phyloP scores from a whole-genome alignment of 208 protist genomes.

The Trypanosoma cruzi region DNA sequence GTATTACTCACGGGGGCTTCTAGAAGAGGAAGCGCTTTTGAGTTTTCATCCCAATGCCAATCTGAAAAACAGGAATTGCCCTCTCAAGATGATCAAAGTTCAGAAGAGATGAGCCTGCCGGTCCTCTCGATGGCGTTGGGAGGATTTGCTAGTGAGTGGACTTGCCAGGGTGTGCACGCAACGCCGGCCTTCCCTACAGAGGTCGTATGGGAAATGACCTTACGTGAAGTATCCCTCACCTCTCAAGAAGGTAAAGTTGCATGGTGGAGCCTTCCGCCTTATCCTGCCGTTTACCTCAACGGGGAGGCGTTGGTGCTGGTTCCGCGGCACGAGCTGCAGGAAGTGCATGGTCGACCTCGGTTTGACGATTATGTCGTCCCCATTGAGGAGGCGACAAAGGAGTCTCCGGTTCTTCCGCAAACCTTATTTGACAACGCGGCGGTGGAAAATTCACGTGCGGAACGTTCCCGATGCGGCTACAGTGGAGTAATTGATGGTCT shows the following conservation, averaged over 20 bases:
- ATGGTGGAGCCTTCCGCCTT: conserved; percentile 48
- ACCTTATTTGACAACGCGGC: not conserved
- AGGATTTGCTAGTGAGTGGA: not conserved
- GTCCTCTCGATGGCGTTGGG: not conserved
- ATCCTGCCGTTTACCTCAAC: conserved; percentile 40
- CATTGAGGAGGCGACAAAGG: conserved; percentile 14
- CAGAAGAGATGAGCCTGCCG: not conserved
- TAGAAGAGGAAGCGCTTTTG: not conserved
- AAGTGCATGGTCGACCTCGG: conserved; percentile 33
- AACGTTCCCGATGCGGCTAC: not conserved
- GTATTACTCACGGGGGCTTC: conserved; percentile 7
- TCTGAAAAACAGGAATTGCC: not conserved
- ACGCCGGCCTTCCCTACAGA: conserved; percentile 29
- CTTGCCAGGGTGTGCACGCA: conserved; percentile 25
- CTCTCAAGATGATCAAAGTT: not conserved
- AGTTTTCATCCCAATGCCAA: not conserved
- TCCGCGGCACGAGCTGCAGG: conserved; percentile 34
- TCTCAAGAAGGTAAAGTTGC: conserved; percentile 12
- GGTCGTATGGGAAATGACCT: conserved; percentile 18
- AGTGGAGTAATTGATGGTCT: conserved; percentile 17
- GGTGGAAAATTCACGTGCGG: not conserved
- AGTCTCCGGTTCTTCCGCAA: not conserved
- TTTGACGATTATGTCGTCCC: conserved; percentile 38
- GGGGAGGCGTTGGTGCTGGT: conserved; percentile 30
- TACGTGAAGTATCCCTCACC: not conserved